Base-by-base conservation (phyloP, 768 basidiomycete species). In the Amanita rimosa region DNA sequence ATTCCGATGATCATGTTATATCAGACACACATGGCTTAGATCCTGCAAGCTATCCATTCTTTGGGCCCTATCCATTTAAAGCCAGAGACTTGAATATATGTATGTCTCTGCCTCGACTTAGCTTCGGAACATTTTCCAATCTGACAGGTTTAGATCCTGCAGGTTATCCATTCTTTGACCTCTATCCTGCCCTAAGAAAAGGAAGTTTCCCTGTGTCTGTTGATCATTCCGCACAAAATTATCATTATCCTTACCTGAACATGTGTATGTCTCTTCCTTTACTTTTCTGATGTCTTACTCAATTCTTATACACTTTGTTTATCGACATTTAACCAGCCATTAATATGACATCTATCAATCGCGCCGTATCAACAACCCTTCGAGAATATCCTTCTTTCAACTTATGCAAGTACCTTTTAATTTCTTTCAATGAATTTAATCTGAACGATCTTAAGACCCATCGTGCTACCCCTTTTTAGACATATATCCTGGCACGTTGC, bases 381-480 rank as follows among this genome's bases (percentile, higher is more conserved):
- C 35, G 37, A 49, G 36, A 40, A 7, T 70, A 70, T 53, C 66
- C 67, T 1, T 56, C 52, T 51, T 60, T 70, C 50, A 56, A 64
- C 49, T 40, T 68, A 19, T 68, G 64, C 64, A 43, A 48, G 62
- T 54, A 13, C 24, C 9, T 17, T 43, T 42, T 5, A 22, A 27
- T 6, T 17, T 29, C 27, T 19, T 36, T 11, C 13, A 33, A 29
- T n/a, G 22, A 6, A 4, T 34, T 34, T 37, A 9, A 33, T 19
- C 26, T 46, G n/a, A 46, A 9, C 24, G 2, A 27, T 17, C 19
- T 33, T 6, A 37, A 58, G 60, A 63, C 47, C 49, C 62, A 6
- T 49, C 62, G 14, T 53, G 60, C 27, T 76, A 74, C 55, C 73
- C 75, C 24, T 50, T 67, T 55, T 60, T 73, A 33, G 58, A 67